Percentiles rank a stretch among this genome's conserved stretches.
Conservation (phyloP, 208 protist species). For the Acanthamoeba rhysodes region DNA sequence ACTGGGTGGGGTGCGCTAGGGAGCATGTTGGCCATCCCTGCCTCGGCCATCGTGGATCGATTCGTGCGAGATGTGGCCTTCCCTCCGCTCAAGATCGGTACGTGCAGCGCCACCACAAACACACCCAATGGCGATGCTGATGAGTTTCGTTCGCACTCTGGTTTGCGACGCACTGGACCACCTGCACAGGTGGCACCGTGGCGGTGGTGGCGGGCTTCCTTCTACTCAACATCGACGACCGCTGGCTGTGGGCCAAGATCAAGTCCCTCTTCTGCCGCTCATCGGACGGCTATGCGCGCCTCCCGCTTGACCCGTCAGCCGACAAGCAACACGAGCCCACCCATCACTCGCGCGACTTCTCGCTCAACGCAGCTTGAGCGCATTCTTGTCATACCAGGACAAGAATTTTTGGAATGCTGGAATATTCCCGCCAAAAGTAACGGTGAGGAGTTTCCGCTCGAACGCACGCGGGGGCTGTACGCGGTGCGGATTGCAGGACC, state of each 20-base stretch:
- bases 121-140: too few species aligned
- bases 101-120: background rate
- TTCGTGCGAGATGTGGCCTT: slow-evolving; percentile 14
- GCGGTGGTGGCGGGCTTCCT: slow-evolving; percentile 30
- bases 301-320: too few species aligned
- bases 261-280: background rate
- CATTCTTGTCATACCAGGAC: background rate
- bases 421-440: background rate
- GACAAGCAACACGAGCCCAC: too few species aligned
- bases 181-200: background rate
- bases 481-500: too few species aligned
- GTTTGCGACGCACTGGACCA: background rate
- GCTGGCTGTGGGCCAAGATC: slow-evolving; percentile 1
- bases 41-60: background rate
- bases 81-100: slow-evolving; percentile 13
- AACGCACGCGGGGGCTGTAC: background rate
- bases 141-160: background rate
- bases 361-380: background rate
- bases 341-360: background rate
- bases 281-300: background rate
- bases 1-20: background rate
- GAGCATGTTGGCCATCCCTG: slow-evolving; percentile 53
- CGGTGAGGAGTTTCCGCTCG: background rate
- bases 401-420: background rate
- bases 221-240: slow-evolving; percentile 9